These are phyloP conservation scores for Rhamnella rubrinervis DNA, from an alignment of 331 rosid genomes.

Conservation along the genomic window DNA sequence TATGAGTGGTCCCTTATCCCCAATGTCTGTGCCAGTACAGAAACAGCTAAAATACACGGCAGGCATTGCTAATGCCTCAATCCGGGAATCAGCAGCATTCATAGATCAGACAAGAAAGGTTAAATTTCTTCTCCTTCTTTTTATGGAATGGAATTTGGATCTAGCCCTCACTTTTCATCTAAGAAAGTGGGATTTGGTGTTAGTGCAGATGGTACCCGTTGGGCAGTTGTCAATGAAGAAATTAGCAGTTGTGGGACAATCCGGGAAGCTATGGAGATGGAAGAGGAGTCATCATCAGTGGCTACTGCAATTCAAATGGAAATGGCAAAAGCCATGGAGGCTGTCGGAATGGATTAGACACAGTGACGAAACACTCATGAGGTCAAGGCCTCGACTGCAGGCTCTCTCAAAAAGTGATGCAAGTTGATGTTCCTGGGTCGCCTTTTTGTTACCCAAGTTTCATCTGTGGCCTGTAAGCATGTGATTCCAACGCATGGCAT, in stretches of 20 bases:
- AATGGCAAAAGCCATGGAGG: slow-evolving; percentile 99
- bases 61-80: slow-evolving; percentile 71
- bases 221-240: slow-evolving; percentile 88
- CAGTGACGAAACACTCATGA: slow-evolving; percentile 88
- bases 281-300: slow-evolving; percentile 99
- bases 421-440: slow-evolving; percentile 27
- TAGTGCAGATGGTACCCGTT: slow-evolving; percentile 78
- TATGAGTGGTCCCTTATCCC: slow-evolving; percentile 63
- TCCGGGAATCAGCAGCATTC: slow-evolving; percentile 66
- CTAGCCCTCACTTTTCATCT: slow-evolving; percentile 22
- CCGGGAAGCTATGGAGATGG: slow-evolving; percentile 99
- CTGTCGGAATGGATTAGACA: slow-evolving; percentile 95
- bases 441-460: slow-evolving; percentile 35
- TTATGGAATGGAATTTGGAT: slow-evolving; percentile 18
- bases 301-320: slow-evolving; percentile 96
- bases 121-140: slow-evolving; percentile 18
- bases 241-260: slow-evolving; percentile 76
- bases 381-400: slow-evolving; percentile 80
- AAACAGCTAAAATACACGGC: slow-evolving; percentile 87
- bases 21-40: slow-evolving; percentile 80
- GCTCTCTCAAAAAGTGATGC: slow-evolving; percentile 58
- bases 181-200: slow-evolving; percentile 32
- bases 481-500: slow-evolving; percentile 50
- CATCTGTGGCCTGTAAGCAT: slow-evolving; percentile 46
- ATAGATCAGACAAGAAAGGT: slow-evolving; percentile 76